Evolutionary conservation across 768 basidiomycete genomes (phyloP).

Genomic region (Arthromyces matolae): DNA sequence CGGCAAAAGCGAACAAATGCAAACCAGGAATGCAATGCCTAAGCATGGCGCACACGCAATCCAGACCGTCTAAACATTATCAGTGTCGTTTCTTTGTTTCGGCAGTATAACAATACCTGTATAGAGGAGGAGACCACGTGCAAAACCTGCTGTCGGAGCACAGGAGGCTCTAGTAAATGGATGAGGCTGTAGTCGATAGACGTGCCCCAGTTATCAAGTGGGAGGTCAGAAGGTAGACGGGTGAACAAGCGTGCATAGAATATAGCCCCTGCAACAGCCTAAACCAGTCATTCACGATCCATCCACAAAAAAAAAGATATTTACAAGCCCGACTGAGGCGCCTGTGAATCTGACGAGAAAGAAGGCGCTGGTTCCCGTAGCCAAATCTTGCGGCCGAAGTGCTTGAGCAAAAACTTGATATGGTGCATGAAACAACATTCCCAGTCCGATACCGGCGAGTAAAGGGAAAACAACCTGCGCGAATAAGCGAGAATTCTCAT

Average conservation of each 20-base stretch:
- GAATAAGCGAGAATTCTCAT: slow-evolving; percentile 43
- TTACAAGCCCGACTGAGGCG: slow-evolving; percentile 75
- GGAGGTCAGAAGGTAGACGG: slow-evolving; percentile 46
- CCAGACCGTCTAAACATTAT: slow-evolving; percentile 58
- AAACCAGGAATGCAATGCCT: slow-evolving; percentile 60
- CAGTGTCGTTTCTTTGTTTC: background rate
- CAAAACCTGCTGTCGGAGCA: slow-evolving; percentile 44
- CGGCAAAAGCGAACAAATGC: slow-evolving; percentile 12
- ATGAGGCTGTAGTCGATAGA: slow-evolving; percentile 55
- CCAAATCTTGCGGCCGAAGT: slow-evolving; percentile 62
- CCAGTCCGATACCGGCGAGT: slow-evolving; percentile 72
- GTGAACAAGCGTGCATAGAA: slow-evolving; percentile 53
- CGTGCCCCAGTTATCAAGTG: slow-evolving; percentile 36
- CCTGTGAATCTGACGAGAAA: slow-evolving; percentile 87
- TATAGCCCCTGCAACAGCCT: slow-evolving; percentile 77
- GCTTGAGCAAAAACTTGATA: slow-evolving; percentile 75
- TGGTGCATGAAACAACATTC: slow-evolving; percentile 83
- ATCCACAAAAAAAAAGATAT: slow-evolving; percentile 20
- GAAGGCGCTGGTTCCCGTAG: slow-evolving; percentile 80
- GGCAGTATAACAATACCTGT: slow-evolving; percentile 40
- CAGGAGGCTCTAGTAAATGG: slow-evolving; percentile 41
- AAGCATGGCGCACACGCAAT: slow-evolving; percentile 67
- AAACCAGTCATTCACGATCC: too few species aligned
- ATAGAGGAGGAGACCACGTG: slow-evolving; percentile 58
- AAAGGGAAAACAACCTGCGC: slow-evolving; percentile 59